phyloP scores from a whole-genome alignment of 1,139 yeast species.

The Pichia terricola region DNA sequence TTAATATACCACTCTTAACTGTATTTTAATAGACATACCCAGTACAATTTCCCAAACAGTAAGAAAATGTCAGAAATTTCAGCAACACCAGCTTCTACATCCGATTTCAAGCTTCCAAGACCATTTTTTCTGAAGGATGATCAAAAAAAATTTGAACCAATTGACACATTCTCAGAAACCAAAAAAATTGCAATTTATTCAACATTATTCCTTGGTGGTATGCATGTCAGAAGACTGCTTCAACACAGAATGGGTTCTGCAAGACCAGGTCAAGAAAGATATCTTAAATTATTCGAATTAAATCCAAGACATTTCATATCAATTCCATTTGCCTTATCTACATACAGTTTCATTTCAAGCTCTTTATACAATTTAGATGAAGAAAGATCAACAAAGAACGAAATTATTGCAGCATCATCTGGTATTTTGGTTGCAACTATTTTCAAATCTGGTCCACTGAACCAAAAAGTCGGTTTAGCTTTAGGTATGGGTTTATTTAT shows the following conservation, averaged over 20 bases:
- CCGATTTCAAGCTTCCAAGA: conserved; percentile 16
- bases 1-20: too few species aligned
- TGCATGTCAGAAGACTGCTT: conserved; percentile 26
- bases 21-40: too few species aligned
- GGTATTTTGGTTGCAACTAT: conserved; percentile 30
- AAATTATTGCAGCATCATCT: conserved; percentile 40
- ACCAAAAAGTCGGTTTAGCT: conserved; percentile 38
- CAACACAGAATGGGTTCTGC: conserved; percentile 27
- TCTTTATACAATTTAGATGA: conserved; percentile 25
- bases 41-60: too few species aligned
- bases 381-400: conserved; percentile 30
- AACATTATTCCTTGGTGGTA: conserved; percentile 25
- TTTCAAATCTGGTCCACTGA: conserved; percentile 23
- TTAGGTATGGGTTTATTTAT: conserved; percentile 21
- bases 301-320: conserved; percentile 23
- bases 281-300: conserved; percentile 24
- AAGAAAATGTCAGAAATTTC: too few species aligned
- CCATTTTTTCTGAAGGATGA: conserved; percentile 21
- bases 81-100: too few species aligned
- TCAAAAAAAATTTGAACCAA: conserved; percentile 28
- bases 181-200: conserved; percentile 32
- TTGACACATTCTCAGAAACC: conserved; percentile 36
- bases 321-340: conserved; percentile 24
- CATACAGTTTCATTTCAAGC: conserved; percentile 23
- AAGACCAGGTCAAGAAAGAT: conserved; percentile 27